A percentile compares a stretch with the other conserved stretches of the same genome.
These are phyloP conservation scores for Obba rivulosa DNA, from an alignment of 768 basidiomycete species.

Conservation along the genomic window DNA sequence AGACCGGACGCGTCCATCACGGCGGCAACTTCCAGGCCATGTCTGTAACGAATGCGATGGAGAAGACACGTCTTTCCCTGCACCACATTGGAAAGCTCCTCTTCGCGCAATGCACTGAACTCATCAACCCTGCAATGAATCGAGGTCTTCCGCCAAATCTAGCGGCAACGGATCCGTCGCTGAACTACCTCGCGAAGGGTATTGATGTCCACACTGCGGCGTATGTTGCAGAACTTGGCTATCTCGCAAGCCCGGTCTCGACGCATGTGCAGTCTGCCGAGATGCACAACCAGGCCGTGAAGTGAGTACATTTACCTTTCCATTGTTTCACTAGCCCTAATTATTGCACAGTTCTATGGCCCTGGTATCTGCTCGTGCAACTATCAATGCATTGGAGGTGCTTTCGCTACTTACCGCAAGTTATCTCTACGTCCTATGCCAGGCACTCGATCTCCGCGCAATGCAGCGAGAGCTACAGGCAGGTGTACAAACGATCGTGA, in stretches of 20 bases:
- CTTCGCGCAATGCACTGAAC: conserved; percentile 55
- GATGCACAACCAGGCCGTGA: conserved; percentile 90
- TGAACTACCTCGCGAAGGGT: conserved; percentile 81
- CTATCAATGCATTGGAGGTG: conserved; percentile 71
- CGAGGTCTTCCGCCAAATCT: conserved; percentile 78
- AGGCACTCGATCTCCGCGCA: conserved; percentile 79
- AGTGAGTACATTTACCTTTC: conserved; percentile 40
- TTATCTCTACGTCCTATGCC: conserved; percentile 73
- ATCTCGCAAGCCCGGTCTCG: conserved; percentile 78
- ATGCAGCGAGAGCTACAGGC: conserved; percentile 60
- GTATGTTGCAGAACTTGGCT: conserved; percentile 77
- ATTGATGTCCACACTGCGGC: conserved; percentile 80
- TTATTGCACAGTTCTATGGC: conserved; percentile 60
- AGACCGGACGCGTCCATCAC: conserved; percentile 62
- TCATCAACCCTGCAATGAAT: conserved; percentile 75
- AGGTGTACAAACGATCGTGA: conserved; percentile 42
- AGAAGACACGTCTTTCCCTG: conserved; percentile 64
- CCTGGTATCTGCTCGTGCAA: conserved; percentile 75
- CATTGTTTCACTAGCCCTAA: conserved; percentile 4
- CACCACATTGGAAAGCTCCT: conserved; percentile 46
- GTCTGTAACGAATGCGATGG: conserved; percentile 82
- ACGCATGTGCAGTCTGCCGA: conserved; percentile 84
- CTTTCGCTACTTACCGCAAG: conserved; percentile 67
- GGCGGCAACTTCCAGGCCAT: conserved; percentile 91
- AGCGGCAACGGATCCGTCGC: conserved; percentile 72